Conservation (phyloP, 331 rosid genomes). For the Spiraea crenata region DNA sequence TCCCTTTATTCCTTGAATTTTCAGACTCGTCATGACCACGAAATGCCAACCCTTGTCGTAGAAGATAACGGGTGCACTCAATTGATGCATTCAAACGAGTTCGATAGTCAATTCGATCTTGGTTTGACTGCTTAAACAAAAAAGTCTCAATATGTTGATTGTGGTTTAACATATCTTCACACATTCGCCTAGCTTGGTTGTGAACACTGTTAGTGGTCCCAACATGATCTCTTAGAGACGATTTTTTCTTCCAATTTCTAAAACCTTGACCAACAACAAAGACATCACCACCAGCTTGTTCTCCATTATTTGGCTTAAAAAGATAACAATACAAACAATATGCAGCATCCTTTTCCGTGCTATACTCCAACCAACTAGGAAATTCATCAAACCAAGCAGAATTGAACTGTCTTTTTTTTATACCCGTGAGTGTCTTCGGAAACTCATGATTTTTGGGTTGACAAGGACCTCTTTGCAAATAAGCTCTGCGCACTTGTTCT, state of each 20-base stretch:
- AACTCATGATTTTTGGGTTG: background rate
- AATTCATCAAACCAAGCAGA: background rate
- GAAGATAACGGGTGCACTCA: conserved; percentile 1
- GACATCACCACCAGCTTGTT: background rate
- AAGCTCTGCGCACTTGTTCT: background rate
- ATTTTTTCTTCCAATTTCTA: background rate
- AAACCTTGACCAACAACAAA: background rate
- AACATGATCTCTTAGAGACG: background rate
- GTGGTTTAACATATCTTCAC: background rate
- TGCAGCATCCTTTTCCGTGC: background rate
- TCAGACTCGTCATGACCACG: background rate
- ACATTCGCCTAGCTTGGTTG: background rate
- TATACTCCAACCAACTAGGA: background rate
- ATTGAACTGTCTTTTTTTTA: background rate
- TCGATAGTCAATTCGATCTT: background rate
- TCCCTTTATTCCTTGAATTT: background rate
- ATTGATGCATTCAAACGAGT: background rate
- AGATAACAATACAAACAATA: too few relatives aligned
- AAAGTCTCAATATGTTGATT: background rate
- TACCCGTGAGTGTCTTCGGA: background rate
- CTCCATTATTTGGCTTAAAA: background rate
- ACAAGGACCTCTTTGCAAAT: background rate
- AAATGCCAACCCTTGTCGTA: background rate
- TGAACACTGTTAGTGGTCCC: background rate
- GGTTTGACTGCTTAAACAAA: background rate